Evolutionary conservation across 441 rosid genomes (phyloP).

Genomic region (Arabidopsis lyrata): DNA sequence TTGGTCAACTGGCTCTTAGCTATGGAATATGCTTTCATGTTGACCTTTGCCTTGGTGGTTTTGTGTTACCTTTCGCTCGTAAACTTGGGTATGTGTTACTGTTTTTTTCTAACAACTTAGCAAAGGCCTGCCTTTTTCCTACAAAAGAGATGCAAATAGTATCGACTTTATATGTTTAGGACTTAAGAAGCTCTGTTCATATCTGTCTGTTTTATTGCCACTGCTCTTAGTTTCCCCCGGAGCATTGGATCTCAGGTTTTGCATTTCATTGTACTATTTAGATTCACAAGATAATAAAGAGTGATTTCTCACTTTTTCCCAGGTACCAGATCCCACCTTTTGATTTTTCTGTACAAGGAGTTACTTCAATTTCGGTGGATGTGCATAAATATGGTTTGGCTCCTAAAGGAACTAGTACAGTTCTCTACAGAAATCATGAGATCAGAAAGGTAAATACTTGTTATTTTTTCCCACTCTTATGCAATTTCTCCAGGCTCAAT

Average conservation of each 20-base stretch:
- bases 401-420: conserved; percentile 95
- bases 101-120: not conserved
- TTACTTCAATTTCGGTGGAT: conserved; percentile 90
- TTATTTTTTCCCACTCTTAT: conserved; percentile 28
- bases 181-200: conserved; percentile 12
- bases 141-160: not conserved
- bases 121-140: not conserved
- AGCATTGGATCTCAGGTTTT: conserved; percentile 7
- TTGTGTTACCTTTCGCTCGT: conserved; percentile 93
- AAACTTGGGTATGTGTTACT: conserved; percentile 75
- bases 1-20: conserved; percentile 81
- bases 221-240: conserved; percentile 2
- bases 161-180: not conserved
- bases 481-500: conserved; percentile 24
- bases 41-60: conserved; percentile 99
- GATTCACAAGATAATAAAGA: not conserved
- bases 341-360: conserved; percentile 91
- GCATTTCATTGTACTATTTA: not conserved
- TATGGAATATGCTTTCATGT: conserved; percentile 90
- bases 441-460: conserved; percentile 75
- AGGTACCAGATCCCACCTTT: conserved; percentile 88
- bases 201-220: not conserved
- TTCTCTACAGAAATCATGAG: conserved; percentile 93
- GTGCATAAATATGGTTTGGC: conserved; percentile 98
- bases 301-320: conserved; percentile 21